Base-by-base conservation (phyloP, 805 yeast genomes). In the Cyberlindnera galapagoensis region DNA sequence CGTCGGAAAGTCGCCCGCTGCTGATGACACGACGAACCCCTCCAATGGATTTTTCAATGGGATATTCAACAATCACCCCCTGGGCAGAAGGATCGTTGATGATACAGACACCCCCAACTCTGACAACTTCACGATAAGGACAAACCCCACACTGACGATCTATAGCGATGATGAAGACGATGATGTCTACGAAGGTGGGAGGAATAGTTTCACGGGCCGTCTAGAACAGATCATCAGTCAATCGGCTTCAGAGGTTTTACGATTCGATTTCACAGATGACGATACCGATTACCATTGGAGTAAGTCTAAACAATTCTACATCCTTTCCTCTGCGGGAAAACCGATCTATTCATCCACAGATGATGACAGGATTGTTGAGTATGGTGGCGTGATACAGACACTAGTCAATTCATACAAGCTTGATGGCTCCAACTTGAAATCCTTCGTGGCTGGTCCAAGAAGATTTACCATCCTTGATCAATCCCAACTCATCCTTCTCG, bases 261-360 rank as follows among this genome's bases (percentile, higher is more conserved):
- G 38, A 28, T 5, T 27, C 24, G 31, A 35, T 20, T 30, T 34
- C n/a, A 26, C 38, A 3, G 21, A 24, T 13, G 43, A 38, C 7
- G 43, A 35, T 22, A 40, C 24, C 24, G 45, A 36, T 28, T 34
- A 35, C 13, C 37, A 38, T 11, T 35, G 34, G 23, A 28, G 33
- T 15, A 33, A 33, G 10, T 28, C 30, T 3, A 86, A 85, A 52
- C 94, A 86, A 38, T 83, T 80, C 49, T 80, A 84, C 44, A 72
- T 87, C 4, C 61, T 87, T 8, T 82, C 94, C 0, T 62, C 77
- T 3, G 94, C 96, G 1, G 96, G 96, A 0, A 87, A 87, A 52
- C 94, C 94, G 3, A 79, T 87, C 6, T 87, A 80, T 55, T 74
- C 94, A 2, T 29, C 33, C 10, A 74, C 77, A 51, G 94, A 92